Conservation (phyloP, 148 eudicot genomes). For the Dianthus caryophyllus region DNA sequence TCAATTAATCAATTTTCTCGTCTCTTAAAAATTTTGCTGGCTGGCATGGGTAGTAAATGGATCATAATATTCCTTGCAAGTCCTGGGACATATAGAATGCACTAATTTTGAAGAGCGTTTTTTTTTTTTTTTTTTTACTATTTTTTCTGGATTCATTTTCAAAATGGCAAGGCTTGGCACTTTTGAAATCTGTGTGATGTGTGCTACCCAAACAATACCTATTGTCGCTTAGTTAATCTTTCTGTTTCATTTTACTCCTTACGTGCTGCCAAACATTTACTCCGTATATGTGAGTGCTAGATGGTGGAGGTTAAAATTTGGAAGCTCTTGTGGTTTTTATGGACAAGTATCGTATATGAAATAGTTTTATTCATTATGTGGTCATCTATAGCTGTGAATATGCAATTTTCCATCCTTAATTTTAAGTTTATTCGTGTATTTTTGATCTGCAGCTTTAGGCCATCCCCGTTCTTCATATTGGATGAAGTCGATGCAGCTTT, state of each 20-base stretch:
- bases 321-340: neutral
- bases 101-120: neutral
- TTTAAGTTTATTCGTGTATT: neutral
- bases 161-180: neutral
- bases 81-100: neutral
- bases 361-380: neutral
- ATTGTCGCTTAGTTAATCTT: no score
- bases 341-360: neutral
- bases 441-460: conserved; percentile 54
- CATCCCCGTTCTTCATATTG: conserved; percentile 95
- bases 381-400: neutral
- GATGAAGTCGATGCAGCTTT: conserved; percentile 99
- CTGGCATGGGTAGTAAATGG: neutral
- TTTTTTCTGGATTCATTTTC: neutral
- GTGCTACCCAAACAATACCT: no score
- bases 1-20: neutral
- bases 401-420: neutral
- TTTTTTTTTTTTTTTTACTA: neutral
- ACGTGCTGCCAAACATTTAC: neutral
- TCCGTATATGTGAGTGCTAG: neutral
- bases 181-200: neutral
- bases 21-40: neutral
- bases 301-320: neutral
- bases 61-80: neutral
- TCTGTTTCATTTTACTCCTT: no score